Percentiles rank a stretch among this genome's conserved stretches.
Conservation (phyloP, 2,329 filamentous ascomycete species). For the Cladophialophora carrionii region DNA sequence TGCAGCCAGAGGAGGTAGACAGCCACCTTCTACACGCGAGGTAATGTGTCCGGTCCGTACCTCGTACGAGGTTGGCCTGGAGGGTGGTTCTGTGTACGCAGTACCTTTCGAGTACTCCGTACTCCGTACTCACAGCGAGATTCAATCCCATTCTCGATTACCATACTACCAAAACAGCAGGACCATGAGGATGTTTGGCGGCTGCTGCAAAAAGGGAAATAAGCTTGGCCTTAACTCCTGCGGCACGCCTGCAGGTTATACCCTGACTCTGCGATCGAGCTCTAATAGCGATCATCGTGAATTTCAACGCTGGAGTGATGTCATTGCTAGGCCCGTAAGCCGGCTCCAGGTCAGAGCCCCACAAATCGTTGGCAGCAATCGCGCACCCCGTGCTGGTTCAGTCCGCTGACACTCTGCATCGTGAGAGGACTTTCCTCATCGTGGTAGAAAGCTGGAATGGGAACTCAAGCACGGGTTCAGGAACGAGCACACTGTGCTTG, state of each 20-base stretch:
- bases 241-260: background rate
- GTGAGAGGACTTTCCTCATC: background rate
- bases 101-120: background rate
- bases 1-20: no score
- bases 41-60: no score
- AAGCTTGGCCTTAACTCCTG: background rate
- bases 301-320: background rate
- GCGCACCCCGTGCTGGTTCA: background rate
- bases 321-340: background rate
- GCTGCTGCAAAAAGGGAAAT: background rate
- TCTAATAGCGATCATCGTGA: background rate
- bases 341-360: background rate
- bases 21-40: background rate
- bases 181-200: background rate
- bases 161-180: background rate
- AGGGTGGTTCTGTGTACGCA: no score
- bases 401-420: background rate
- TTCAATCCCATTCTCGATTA: background rate
- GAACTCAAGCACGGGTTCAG: background rate
- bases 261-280: background rate
- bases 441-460: background rate
- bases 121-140: background rate
- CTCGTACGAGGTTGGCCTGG: no score
- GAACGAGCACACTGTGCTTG: background rate
- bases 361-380: background rate